A percentile compares a stretch with the other conserved stretches of the same genome.
Conservation (phyloP, 2,329 filamentous ascomycete genomes). For the Colletotrichum orbiculare region DNA sequence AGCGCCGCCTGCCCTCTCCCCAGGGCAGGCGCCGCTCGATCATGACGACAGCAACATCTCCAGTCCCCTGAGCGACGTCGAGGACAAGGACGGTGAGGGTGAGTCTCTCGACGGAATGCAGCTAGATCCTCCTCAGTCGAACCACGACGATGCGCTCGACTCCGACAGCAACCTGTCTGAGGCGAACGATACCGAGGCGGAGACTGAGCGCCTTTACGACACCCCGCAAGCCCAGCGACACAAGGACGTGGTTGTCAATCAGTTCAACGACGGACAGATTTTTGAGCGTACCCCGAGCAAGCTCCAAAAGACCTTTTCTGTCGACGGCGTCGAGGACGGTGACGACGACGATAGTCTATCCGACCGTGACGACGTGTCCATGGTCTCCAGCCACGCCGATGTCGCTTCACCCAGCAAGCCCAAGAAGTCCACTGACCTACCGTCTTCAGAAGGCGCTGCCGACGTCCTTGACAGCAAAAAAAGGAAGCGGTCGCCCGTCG, state of each 20-base stretch:
- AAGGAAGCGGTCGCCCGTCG: constrained; percentile 60
- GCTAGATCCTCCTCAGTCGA: constrained; percentile 45
- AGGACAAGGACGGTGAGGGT: constrained; percentile 79
- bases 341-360: constrained; percentile 52
- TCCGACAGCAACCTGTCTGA: constrained; percentile 69
- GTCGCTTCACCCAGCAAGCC: constrained; percentile 51
- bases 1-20: constrained; percentile 60
- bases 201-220: constrained; percentile 91
- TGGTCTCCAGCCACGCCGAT: constrained; percentile 51
- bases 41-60: constrained; percentile 78
- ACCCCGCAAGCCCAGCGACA: constrained; percentile 79
- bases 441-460: constrained; percentile 46
- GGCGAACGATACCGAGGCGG: constrained; percentile 81
- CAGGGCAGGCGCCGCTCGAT: constrained; percentile 58
- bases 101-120: constrained; percentile 72
- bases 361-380: constrained; percentile 54
- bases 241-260: constrained; percentile 69
- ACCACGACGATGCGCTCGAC: constrained; percentile 47
- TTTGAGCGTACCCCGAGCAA: constrained; percentile 82
- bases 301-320: constrained; percentile 65
- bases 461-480: constrained; percentile 57
- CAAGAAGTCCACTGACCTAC: constrained; percentile 40
- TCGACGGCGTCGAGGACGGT: constrained; percentile 48
- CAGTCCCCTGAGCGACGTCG: constrained; percentile 93
- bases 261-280: constrained; percentile 62